Base-by-base conservation (phyloP, 345 rosid species). In the Erodium maritimum region DNA sequence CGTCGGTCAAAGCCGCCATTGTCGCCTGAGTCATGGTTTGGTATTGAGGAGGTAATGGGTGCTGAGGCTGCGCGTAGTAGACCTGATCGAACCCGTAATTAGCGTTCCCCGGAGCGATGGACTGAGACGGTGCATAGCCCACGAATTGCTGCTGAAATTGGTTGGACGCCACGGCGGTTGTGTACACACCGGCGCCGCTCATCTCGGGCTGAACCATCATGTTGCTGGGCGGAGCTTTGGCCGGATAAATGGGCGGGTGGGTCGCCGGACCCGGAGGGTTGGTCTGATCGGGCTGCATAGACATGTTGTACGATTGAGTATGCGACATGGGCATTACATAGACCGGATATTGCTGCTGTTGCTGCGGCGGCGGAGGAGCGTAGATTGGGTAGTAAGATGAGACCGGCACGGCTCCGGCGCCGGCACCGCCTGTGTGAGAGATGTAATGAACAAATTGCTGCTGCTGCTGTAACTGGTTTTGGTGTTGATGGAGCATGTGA, bases 281-380 rank as follows among this genome's bases (percentile, higher is more conserved):
- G 1, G 63, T 3, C 11, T 53, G 21, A 52, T 61, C 72, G 42
- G 82, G 54, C 20, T 77, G 87, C 71, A 82, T 65, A 18, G 90
- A 75, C 80, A 80, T 68, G 68, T 24, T 53, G 42, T n/a, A n/a
- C n/a, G 68, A 76, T 52, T 74, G 85, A 16, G 74, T 46, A 48
- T 84, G 89, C 1, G 90, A 34, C 21, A 81, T 52, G 0, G 91
- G 78, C 94, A 83, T 76, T 19, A 87, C 67, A 59, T 90, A 90
- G 3, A 83, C 67, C 0, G 86, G 87, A 57, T 19, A 61, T 53
- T 33, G 71, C n/a, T 58, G 80, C 23, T 76, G 78, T 24, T 71
- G 87, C n/a, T 76, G 85, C n/a, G 74, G 87, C 23, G 64, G 75
- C 23, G 51, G 70, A 17, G 66, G 73, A 21, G 59, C 55, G 70